Percentiles rank a stretch among this genome's conserved stretches.
Evolutionary conservation across 805 yeast species (phyloP).

Genomic region (Saccharomycopsis guyanensis): DNA sequence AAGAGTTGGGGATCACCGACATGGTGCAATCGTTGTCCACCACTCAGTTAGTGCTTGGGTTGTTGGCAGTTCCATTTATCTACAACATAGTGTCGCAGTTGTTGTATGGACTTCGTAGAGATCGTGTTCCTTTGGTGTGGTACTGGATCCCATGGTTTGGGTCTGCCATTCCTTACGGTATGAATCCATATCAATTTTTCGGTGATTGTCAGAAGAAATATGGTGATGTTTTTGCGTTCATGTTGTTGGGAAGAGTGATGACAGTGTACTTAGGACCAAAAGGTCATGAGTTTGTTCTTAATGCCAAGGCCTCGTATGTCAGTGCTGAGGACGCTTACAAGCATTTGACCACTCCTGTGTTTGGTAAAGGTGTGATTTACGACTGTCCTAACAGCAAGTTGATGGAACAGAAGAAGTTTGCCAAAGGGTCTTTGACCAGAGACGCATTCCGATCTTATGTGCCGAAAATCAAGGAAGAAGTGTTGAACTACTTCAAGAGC

Average conservation of each 20-base stretch:
- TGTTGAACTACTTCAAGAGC: constrained; percentile 51
- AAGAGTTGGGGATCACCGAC: background rate
- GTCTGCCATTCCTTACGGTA: constrained; percentile 81
- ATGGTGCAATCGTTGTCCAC: constrained; percentile 5
- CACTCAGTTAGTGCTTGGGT: constrained; percentile 22
- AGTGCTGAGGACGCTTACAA: constrained; percentile 95
- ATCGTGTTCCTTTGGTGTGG: constrained; percentile 84
- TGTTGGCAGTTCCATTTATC: constrained; percentile 48
- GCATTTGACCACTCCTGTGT: constrained; percentile 98
- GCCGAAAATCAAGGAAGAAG: constrained; percentile 79
- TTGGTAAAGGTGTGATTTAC: constrained; percentile 95
- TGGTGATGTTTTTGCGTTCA: constrained; percentile 91
- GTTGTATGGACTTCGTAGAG: constrained; percentile 61
- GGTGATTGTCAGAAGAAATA: constrained; percentile 67
- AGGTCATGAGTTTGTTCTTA: constrained; percentile 94
- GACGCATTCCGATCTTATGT: constrained; percentile 82
- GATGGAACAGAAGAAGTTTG: constrained; percentile 98
- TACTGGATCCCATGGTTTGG: constrained; percentile 97
- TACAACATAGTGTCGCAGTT: constrained; percentile 63
- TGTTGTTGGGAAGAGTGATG: constrained; percentile 84
- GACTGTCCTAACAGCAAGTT: constrained; percentile 90
- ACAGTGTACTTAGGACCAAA: constrained; percentile 95
- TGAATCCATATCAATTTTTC: constrained; percentile 89
- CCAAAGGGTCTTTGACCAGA: constrained; percentile 78
- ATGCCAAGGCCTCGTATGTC: constrained; percentile 82